phyloP scores from a whole-genome alignment of 2,329 filamentous ascomycete genomes.

The Kalaharituber pfeilii region DNA sequence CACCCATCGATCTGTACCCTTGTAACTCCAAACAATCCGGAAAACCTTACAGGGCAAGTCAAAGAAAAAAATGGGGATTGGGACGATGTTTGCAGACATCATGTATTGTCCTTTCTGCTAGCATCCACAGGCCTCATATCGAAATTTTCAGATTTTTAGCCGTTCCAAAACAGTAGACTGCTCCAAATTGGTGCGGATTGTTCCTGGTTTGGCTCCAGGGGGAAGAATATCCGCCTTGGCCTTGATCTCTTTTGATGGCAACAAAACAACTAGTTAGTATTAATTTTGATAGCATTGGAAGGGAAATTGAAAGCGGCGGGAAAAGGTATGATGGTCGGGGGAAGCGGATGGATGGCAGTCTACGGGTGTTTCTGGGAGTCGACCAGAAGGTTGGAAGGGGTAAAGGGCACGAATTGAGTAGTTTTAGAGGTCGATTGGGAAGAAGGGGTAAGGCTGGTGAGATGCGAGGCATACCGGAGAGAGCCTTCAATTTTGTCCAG shows the following conservation, averaged over 20 bases:
- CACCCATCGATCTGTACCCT: no score
- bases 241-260: slow-evolving; percentile 52
- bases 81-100: background rate
- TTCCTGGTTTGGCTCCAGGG: slow-evolving; percentile 64
- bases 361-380: background rate
- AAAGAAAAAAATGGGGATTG: slow-evolving; percentile 3
- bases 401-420: background rate
- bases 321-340: background rate
- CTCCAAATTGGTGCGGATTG: slow-evolving; percentile 82
- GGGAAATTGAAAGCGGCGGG: background rate
- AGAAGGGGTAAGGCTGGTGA: background rate
- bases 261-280: background rate
- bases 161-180: slow-evolving; percentile 95
- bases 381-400: background rate
- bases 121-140: slow-evolving; percentile 94
- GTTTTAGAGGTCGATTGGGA: background rate
- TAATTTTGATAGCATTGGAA: background rate
- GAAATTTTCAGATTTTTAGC: slow-evolving; percentile 94
- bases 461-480: slow-evolving; percentile 7
- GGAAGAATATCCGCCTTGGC: slow-evolving; percentile 63
- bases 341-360: background rate
- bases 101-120: slow-evolving; percentile 55
- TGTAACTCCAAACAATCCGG: no score
- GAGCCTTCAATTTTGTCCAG: slow-evolving; percentile 2
- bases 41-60: no score